These are phyloP conservation scores for Sporisorium iseilematis-ciliati DNA, from an alignment of 1,284 basidiomycete species.

Conservation along the genomic window DNA sequence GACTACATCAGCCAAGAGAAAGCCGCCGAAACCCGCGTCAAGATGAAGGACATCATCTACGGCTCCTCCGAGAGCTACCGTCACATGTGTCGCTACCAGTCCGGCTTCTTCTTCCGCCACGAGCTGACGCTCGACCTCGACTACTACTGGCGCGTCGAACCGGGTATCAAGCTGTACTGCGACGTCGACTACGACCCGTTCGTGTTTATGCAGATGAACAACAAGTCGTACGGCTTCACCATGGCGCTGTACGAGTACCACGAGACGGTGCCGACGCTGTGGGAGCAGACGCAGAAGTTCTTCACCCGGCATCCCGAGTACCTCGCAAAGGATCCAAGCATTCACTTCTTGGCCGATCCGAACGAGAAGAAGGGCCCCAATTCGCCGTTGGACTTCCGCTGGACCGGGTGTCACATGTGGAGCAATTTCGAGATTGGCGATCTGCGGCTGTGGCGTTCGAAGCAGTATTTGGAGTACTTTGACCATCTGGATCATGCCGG, in stretches of 20 bases:
- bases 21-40: slow-evolving; percentile 76
- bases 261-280: slow-evolving; percentile 82
- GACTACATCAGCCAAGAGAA: slow-evolving; percentile 76
- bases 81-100: slow-evolving; percentile 87
- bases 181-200: slow-evolving; percentile 86
- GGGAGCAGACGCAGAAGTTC: slow-evolving; percentile 80
- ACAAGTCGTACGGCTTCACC: slow-evolving; percentile 81
- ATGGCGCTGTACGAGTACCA: slow-evolving; percentile 83
- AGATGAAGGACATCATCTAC: slow-evolving; percentile 85
- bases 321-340: slow-evolving; percentile 78
- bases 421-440: slow-evolving; percentile 77
- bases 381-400: slow-evolving; percentile 72
- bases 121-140: slow-evolving; percentile 78
- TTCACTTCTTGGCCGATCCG: slow-evolving; percentile 81
- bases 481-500: slow-evolving; percentile 82
- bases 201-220: slow-evolving; percentile 83
- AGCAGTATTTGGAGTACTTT: slow-evolving; percentile 83
- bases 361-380: slow-evolving; percentile 70
- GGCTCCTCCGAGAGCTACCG: slow-evolving; percentile 78
- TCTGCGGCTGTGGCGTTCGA: slow-evolving; percentile 80
- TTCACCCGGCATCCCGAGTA: slow-evolving; percentile 78
- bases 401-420: slow-evolving; percentile 84
- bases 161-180: slow-evolving; percentile 82
- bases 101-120: slow-evolving; percentile 77
- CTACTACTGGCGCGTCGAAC: slow-evolving; percentile 93